Percentiles rank a stretch among this genome's conserved stretches.
These are phyloP conservation scores for Scedosporium apiospermum DNA, from an alignment of 2,329 filamentous ascomycete species.

Conservation along the genomic window DNA sequence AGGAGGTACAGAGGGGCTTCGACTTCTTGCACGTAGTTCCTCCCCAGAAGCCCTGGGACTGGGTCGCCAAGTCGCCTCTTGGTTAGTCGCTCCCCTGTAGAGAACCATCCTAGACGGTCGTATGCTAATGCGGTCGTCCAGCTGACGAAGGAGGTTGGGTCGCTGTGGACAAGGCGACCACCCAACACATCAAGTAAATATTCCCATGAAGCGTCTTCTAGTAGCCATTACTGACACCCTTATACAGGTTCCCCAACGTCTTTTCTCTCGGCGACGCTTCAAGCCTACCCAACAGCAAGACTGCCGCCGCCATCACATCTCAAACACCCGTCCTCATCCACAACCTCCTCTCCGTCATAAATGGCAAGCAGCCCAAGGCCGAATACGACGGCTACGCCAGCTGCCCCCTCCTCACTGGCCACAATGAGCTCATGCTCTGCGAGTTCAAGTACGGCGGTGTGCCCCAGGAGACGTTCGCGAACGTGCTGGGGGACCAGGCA, in stretches of 20 bases:
- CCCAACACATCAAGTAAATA: conserved; percentile 14
- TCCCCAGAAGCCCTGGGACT: conserved; percentile 12
- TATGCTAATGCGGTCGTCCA: background rate
- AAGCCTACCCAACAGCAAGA: conserved; percentile 31
- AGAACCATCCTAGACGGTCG: background rate
- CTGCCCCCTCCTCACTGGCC: conserved; percentile 34
- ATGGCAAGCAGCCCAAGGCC: conserved; percentile 21
- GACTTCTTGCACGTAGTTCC: conserved; percentile 27
- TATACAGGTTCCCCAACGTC: conserved; percentile 19
- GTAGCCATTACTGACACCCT: background rate
- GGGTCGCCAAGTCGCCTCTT: conserved; percentile 2
- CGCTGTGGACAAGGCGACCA: conserved; percentile 14
- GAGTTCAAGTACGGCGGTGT: conserved; percentile 38
- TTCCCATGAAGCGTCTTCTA: background rate
- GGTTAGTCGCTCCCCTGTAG: conserved; percentile 13
- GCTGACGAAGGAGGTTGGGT: conserved; percentile 14
- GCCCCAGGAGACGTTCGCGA: conserved; percentile 33
- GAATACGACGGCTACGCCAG: conserved; percentile 34
- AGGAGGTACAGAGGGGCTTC: conserved; percentile 22
- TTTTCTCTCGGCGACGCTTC: conserved; percentile 30
- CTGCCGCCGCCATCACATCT: conserved; percentile 32
- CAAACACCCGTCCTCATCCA: conserved; percentile 32
- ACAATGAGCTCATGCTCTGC: conserved; percentile 34
- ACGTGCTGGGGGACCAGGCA: conserved; percentile 25
- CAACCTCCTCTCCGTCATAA: conserved; percentile 26